Evolutionary conservation across 306 rosid species (phyloP).

Genomic region (Lagenaria siceraria): DNA sequence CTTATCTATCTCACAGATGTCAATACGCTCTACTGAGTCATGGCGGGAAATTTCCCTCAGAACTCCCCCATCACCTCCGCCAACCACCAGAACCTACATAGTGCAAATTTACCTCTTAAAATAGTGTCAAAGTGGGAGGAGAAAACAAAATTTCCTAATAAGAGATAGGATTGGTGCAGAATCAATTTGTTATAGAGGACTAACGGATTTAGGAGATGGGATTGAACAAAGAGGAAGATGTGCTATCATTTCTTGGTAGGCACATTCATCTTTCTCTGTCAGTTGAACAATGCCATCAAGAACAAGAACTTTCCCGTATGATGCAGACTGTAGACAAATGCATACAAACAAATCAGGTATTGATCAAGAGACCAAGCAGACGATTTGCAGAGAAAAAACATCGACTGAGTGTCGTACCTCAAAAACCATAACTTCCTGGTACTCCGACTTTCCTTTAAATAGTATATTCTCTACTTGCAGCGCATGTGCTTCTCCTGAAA

Average conservation of each 20-base stretch:
- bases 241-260: conserved; percentile 97
- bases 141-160: background rate
- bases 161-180: background rate
- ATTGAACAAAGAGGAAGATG: conserved; percentile 98
- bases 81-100: conserved; percentile 80
- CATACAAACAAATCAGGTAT: background rate
- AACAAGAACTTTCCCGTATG: conserved; percentile 87
- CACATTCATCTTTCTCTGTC: conserved; percentile 96
- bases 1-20: conserved; percentile 95
- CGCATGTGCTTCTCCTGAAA: conserved; percentile 84
- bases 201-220: conserved; percentile 68
- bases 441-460: conserved; percentile 64
- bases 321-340: conserved; percentile 44
- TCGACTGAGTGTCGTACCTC: conserved; percentile 37
- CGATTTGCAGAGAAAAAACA: background rate
- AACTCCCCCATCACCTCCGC: conserved; percentile 99
- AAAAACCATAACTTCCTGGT: conserved; percentile 87
- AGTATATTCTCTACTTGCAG: conserved; percentile 56
- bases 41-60: conserved; percentile 87
- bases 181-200: background rate
- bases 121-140: background rate
- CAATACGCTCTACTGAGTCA: conserved; percentile 73
- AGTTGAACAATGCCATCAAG: conserved; percentile 97
- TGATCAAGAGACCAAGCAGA: conserved; percentile 4
- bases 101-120: conserved; percentile 2